Base-by-base conservation (phyloP, 345 rosid species). In the Noccaea bulbosa region DNA sequence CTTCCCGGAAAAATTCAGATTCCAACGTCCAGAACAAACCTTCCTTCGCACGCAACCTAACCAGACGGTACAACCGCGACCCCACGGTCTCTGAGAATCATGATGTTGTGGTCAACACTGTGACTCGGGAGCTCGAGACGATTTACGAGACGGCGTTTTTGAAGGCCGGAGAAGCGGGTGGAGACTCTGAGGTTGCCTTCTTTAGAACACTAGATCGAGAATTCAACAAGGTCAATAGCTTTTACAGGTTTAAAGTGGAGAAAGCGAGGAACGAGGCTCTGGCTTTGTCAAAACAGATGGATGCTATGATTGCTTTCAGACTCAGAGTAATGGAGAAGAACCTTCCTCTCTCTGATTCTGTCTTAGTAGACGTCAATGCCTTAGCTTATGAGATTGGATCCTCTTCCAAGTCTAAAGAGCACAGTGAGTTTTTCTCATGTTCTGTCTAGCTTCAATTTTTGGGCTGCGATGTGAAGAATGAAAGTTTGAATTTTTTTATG, bases 221-320 rank as follows among this genome's bases (percentile, higher is more conserved):
- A 62, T 74, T 77, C 77, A 78, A 81, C 55, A 77, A 77, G 15
- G 77, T 77, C 16, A 73, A 72, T 22, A 61, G 38, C 40, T 77
- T 77, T 41, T 77, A 77, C 49, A 71, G 27, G 47, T 3, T 14
- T n/a, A 67, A 77, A 32, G 74, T 77, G 48, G 53, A 62, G 33
- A 46, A 8, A 58, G 53, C 60, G 20, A 50, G 62, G 44, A 55
- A 39, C 8, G 74, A 77, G 11, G 66, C 70, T 32, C 5, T 41
- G 15, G 57, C 64, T 72, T 33, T 77, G 66, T 4, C 12, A n/a
- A 77, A 62, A 55, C 81, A 77, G 39, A 77, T 77, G 77, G 81
- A 77, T 32, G 81, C 77, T 67, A 67, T 87, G 79, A 81, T 87
- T 74, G 96, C 92, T 67, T 84, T 87, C 30, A 71, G 88, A 65